phyloP scores from a whole-genome alignment of 208 protist species.

The Acanthamoeba royreba region DNA sequence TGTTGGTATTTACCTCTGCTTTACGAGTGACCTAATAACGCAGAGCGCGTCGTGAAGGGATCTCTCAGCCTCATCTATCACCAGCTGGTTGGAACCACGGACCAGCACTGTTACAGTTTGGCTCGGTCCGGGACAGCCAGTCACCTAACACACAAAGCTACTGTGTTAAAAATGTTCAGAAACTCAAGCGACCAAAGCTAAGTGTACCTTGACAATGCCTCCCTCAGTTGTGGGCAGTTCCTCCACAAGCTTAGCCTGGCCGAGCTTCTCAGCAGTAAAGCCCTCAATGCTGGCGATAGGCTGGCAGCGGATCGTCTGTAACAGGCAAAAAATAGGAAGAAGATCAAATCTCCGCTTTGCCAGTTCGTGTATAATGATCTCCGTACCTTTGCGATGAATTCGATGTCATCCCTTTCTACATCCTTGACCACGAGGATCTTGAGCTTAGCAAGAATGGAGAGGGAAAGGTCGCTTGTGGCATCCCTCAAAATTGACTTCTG shows the following conservation, averaged over 20 bases:
- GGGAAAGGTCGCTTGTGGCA: slow-evolving; percentile 95
- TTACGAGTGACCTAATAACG: slow-evolving; percentile 98
- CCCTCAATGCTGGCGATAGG: slow-evolving; percentile 96
- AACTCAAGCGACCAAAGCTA: neutral
- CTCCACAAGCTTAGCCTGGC: slow-evolving; percentile 91
- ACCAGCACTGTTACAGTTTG: slow-evolving; percentile 95
- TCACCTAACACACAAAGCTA: slow-evolving; percentile 88
- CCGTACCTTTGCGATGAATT: slow-evolving; percentile 95
- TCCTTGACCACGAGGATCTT: slow-evolving; percentile 99
- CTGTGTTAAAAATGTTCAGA: slow-evolving; percentile 41
- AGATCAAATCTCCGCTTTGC: neutral
- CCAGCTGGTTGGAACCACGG: slow-evolving; percentile 94
- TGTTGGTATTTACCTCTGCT: slow-evolving; percentile 82
- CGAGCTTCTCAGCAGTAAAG: slow-evolving; percentile 96
- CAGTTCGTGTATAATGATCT: neutral
- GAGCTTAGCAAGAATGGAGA: slow-evolving; percentile 98
- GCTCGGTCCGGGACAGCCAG: slow-evolving; percentile 86
- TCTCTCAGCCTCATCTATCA: slow-evolving; percentile 97
- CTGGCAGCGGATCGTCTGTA: slow-evolving; percentile 91
- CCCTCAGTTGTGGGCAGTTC: slow-evolving; percentile 83
- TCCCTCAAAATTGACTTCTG: slow-evolving; percentile 99
- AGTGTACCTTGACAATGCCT: neutral
- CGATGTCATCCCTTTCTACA: slow-evolving; percentile 98
- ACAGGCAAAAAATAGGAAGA: neutral
- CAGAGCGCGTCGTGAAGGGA: slow-evolving; percentile 99